Evolutionary conservation across 2,329 filamentous ascomycete genomes (phyloP), one percentile per base, ranked within the genome.

Genomic region (Rosellinia necatrix): DNA sequence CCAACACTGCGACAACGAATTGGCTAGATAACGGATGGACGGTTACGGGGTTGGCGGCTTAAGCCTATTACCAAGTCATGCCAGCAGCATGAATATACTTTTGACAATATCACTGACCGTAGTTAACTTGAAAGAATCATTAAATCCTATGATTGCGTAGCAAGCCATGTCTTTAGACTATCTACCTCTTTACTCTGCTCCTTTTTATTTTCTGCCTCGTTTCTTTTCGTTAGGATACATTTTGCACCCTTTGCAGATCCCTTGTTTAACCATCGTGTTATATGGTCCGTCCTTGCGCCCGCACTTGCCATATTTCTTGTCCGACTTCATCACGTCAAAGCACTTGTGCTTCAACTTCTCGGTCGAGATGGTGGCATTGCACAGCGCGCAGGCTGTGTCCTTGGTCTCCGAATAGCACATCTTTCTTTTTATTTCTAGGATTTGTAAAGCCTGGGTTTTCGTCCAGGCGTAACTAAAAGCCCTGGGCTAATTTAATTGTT

Each of bases 381-480:
- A 63, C 4, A 6, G 13, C 6, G 6, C 30, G 51, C 61, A 63
- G 15, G 49, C 9, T 17, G 22, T 51, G 6, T 24, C 37, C n/a
- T 42, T 41, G 29, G 37, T 56, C 12, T 63, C 59, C 6, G 43
- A 34, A 25, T 62, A 61, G 46, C 61, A 62, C 61, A 63, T 63
- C 4, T 24, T 44, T n/a, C 19, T 55, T 12, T 32, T n/a, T 29
- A n/a, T 42, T 10, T 42, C 17, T 24, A n/a, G n/a, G n/a, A n/a
- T n/a, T n/a, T n/a, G n/a, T n/a, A n/a, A n/a, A n/a, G n/a, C n/a
- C n/a, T n/a, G n/a, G n/a, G n/a, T n/a, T n/a, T n/a, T n/a, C n/a
- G n/a, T n/a, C n/a, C n/a, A n/a, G n/a, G n/a, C n/a, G n/a, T n/a
- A n/a, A n/a, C n/a, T n/a, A n/a, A n/a, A n/a, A n/a, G n/a, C n/a